Evolutionary conservation across 441 rosid species (phyloP), one percentile per base, ranked within the genome.

Genomic region (Aleurites moluccanus): DNA sequence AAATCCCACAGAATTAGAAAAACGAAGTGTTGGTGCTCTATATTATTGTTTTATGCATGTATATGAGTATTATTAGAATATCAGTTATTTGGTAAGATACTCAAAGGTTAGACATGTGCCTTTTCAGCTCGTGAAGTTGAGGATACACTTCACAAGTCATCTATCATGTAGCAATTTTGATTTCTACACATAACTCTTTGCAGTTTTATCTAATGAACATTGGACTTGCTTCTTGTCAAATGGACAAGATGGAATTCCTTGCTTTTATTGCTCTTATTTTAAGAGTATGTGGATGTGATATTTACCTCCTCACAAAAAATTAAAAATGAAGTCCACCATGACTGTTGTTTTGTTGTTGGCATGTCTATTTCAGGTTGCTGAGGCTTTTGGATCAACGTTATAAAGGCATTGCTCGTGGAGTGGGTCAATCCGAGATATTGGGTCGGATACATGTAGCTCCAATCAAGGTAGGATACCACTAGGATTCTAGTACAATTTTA

Each of bases 371-470:
- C 81, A 93, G 99, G 77, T 84, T 95, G 86, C 80, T 95, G 81
- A 89, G 99, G 84, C 96, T 93, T 76, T 81, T 95, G 79, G 99
- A 93, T 85, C 89, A 89, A 75, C 92, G 98, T 27, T 93, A 91
- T 77, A 91, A 80, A 85, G 98, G 99, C 80, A 85, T 91, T 83
- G 99, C 98, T 84, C 99, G 87, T 82, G 99, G 99, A 71, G 99
- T 95, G 74, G 99, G 98, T 77, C 99, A 95, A 49, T 89, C 99
- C 35, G 98, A 95, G 92, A 95, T 95, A 79, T 71, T 95, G 80
- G 98, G 98, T 70, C 89, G 98, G 38, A 93, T 95, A 83, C 99
- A 95, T 74, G 99, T 95, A 9, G 99, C 98, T 80, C 88, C 98
- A 69, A 91, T 95, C 80, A 95, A 95, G 97, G 99, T 91, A 78